Percentiles rank a stretch among this genome's conserved stretches.
Conservation (phyloP, 176 grass and related monocot genomes). For the Aegilops umbellulata region DNA sequence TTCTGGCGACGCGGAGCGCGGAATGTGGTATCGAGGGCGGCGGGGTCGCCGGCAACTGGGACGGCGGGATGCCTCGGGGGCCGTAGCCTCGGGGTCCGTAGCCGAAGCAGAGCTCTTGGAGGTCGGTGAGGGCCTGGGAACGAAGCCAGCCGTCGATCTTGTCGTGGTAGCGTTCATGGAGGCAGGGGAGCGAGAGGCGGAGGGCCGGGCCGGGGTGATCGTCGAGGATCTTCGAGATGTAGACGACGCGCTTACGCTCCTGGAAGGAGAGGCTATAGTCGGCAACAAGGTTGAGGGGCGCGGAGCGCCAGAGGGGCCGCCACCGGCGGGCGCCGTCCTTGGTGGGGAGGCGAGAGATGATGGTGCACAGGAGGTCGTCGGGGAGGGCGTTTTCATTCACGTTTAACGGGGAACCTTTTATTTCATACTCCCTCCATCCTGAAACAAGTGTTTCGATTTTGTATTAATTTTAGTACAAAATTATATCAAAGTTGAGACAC, state of each 20-base stretch:
- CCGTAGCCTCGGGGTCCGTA: background rate
- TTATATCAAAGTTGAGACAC: too few species aligned
- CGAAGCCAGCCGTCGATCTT: background rate
- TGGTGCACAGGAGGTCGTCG: slow-evolving; percentile 3
- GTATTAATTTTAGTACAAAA: too few species aligned
- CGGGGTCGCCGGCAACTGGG: too few species aligned
- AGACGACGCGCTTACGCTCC: background rate
- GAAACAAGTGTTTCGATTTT: too few species aligned
- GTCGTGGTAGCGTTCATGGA: background rate
- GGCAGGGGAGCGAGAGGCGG: background rate
- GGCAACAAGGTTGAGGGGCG: background rate
- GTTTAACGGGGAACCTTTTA: too few species aligned
- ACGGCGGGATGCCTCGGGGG: background rate
- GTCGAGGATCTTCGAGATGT: background rate
- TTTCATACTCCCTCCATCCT: too few species aligned
- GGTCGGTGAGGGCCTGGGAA: background rate
- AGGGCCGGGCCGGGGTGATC: background rate
- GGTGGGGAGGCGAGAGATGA: slow-evolving; percentile 1
- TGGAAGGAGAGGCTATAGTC: background rate
- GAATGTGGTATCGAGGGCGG: background rate
- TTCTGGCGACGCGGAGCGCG: background rate
- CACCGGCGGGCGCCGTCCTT: background rate
- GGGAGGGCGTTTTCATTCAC: background rate
- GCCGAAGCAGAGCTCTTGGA: background rate
- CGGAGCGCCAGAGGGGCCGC: background rate